These are phyloP conservation scores for Triglochin maritima DNA, from an alignment of 106 monocot species.

Conservation along the genomic window DNA sequence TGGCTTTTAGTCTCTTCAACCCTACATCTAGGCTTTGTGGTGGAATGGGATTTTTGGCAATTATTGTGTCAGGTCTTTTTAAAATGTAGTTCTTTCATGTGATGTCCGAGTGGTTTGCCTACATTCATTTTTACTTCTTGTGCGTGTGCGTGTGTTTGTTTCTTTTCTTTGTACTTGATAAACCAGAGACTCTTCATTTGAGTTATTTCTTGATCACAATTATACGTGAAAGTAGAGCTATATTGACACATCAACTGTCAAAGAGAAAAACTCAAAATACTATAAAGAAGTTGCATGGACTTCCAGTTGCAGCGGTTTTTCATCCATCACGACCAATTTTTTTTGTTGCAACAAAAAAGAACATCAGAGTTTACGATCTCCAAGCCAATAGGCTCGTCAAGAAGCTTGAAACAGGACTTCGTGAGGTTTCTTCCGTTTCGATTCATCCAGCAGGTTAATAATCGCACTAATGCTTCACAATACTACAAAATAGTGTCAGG, in stretches of 20 bases:
- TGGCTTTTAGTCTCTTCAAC: too few species aligned
- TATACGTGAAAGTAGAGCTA: constrained; percentile 83
- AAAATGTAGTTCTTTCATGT: too few species aligned
- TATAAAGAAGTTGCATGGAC: constrained; percentile 66
- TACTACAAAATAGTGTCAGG: background rate
- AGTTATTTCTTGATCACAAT: constrained; percentile 39
- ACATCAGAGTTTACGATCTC: constrained; percentile 86
- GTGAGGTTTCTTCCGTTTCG: constrained; percentile 80
- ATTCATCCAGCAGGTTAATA: constrained; percentile 74
- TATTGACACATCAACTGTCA: constrained; percentile 85
- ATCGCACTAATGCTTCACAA: background rate
- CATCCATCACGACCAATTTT: constrained; percentile 66
- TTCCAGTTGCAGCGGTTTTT: constrained; percentile 78
- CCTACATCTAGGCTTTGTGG: too few species aligned
- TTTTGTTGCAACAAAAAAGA: constrained; percentile 86
- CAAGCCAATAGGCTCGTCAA: constrained; percentile 48
- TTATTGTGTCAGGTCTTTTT: too few species aligned
- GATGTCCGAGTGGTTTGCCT: too few species aligned
- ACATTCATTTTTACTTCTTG: background rate
- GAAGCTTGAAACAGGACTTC: constrained; percentile 80
- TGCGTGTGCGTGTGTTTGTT: background rate
- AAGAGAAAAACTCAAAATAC: constrained; percentile 69
- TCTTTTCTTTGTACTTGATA: background rate
- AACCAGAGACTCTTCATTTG: background rate
- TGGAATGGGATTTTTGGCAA: too few species aligned